phyloP scores from a whole-genome alignment of 257 asterid genomes.

The Cynanchum wilfordii region DNA sequence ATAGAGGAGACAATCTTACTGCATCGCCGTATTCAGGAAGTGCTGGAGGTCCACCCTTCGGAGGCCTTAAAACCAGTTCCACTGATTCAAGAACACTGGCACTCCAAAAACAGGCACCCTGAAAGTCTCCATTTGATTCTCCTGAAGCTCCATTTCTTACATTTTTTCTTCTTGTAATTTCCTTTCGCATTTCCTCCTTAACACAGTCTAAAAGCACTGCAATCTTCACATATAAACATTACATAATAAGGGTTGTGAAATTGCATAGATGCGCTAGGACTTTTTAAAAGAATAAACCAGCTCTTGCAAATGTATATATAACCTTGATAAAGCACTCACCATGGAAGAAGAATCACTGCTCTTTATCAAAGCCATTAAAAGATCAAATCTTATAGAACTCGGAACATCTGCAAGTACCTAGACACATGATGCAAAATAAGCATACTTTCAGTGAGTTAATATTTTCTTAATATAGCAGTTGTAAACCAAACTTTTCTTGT shows the following conservation, averaged over 20 bases:
- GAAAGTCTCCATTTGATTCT: slow-evolving; percentile 20
- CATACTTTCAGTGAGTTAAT: not conserved
- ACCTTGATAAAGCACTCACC: slow-evolving; percentile 40
- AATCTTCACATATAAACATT: slow-evolving; percentile 36
- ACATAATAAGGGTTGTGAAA: not conserved
- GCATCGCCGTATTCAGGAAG: slow-evolving; percentile 89
- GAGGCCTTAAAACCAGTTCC: slow-evolving; percentile 73
- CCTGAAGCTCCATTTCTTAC: slow-evolving; percentile 19
- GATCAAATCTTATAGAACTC: slow-evolving; percentile 56
- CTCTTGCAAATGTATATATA: slow-evolving; percentile 14
- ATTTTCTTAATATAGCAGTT: not conserved
- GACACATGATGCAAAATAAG: slow-evolving; percentile 15
- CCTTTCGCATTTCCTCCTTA: slow-evolving; percentile 62
- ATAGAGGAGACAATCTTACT: slow-evolving; percentile 36
- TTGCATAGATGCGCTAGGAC: not conserved
- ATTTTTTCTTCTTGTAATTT: slow-evolving; percentile 26
- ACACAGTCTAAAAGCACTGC: slow-evolving; percentile 70
- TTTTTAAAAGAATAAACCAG: slow-evolving; percentile 4
- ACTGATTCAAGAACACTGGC: slow-evolving; percentile 62
- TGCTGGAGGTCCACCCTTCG: slow-evolving; percentile 80
- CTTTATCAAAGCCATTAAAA: slow-evolving; percentile 62
- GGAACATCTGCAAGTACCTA: slow-evolving; percentile 85
- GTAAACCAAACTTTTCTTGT: not conserved
- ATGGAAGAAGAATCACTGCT: slow-evolving; percentile 69
- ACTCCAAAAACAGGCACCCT: slow-evolving; percentile 49